phyloP scores from a whole-genome alignment of 2,329 filamentous ascomycete species.

The Exophiala lecanii-corni region DNA sequence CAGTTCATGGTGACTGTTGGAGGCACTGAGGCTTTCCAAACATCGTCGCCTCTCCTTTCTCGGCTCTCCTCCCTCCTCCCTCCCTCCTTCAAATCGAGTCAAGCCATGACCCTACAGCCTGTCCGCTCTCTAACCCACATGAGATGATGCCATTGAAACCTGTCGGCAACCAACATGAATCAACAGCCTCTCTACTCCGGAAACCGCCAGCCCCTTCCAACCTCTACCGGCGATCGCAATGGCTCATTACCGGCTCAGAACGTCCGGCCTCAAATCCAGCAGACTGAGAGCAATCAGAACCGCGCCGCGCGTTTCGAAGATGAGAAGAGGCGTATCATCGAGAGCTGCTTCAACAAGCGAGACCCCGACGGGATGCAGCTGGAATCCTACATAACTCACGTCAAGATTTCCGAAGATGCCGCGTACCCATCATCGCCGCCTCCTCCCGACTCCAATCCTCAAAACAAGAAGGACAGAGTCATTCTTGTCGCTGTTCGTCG shows the following conservation, averaged over 20 bases:
- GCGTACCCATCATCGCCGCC: conserved; percentile 77
- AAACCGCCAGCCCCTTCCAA: conserved; percentile 13
- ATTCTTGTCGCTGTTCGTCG: conserved; percentile 92
- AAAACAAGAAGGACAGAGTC: conserved; percentile 79
- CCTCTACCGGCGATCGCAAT: conserved; percentile 12
- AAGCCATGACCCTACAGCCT: background rate
- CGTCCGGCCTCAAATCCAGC: background rate
- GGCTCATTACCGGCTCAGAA: conserved; percentile 9
- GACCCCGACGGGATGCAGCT: conserved; percentile 77
- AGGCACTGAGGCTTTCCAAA: no score
- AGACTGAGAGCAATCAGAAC: conserved; percentile 27
- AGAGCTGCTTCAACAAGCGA: conserved; percentile 88
- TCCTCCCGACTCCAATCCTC: conserved; percentile 67
- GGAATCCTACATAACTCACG: conserved; percentile 98
- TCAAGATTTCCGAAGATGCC: conserved; percentile 82
- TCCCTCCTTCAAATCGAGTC: background rate
- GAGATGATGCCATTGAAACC: conserved; percentile 16
- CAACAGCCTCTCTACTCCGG: conserved; percentile 16
- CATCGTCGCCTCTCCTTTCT: no score
- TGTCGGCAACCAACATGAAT: conserved; percentile 14
- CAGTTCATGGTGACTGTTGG: no score
- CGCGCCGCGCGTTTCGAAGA: conserved; percentile 88
- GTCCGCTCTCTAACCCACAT: conserved; percentile 2
- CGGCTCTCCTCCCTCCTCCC: background rate
- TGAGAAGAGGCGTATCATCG: conserved; percentile 89